Evolutionary conservation across 768 basidiomycete species (phyloP).

Genomic region (Tylopilus vinaceipallidus): DNA sequence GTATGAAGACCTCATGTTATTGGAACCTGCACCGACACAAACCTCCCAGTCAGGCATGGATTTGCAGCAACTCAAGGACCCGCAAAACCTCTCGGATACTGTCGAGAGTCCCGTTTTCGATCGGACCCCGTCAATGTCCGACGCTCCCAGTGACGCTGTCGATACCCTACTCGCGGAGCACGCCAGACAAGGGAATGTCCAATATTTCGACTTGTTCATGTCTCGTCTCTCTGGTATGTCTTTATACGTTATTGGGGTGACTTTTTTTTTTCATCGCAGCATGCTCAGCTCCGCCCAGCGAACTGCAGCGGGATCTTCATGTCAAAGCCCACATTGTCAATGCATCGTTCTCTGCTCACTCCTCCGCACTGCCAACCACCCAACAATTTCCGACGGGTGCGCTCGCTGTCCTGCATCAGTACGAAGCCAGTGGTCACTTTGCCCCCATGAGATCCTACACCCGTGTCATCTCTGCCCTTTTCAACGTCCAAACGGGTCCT

Average conservation of each 20-base stretch:
- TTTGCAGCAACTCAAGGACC: neutral
- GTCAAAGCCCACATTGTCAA: slow-evolving; percentile 58
- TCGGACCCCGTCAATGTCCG: neutral
- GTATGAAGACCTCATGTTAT: slow-evolving; percentile 41
- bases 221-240: slow-evolving; percentile 43
- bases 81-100: slow-evolving; percentile 3
- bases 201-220: slow-evolving; percentile 45
- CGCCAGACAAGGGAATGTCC: slow-evolving; percentile 44
- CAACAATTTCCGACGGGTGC: slow-evolving; percentile 59
- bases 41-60: slow-evolving; percentile 2
- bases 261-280: neutral
- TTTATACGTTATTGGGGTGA: neutral
- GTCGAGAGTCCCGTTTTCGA: slow-evolving; percentile 6
- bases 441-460: slow-evolving; percentile 78
- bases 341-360: neutral
- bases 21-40: slow-evolving; percentile 17
- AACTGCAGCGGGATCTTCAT: slow-evolving; percentile 66
- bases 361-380: slow-evolving; percentile 22
- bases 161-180: slow-evolving; percentile 50
- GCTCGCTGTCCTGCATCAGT: slow-evolving; percentile 64
- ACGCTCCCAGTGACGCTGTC: slow-evolving; percentile 42
- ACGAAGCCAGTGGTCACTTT: slow-evolving; percentile 60
- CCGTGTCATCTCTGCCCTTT: slow-evolving; percentile 58
- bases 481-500: slow-evolving; percentile 39
- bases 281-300: slow-evolving; percentile 40